phyloP scores from a whole-genome alignment of 257 asterid species.

The Solanum boliviense region DNA sequence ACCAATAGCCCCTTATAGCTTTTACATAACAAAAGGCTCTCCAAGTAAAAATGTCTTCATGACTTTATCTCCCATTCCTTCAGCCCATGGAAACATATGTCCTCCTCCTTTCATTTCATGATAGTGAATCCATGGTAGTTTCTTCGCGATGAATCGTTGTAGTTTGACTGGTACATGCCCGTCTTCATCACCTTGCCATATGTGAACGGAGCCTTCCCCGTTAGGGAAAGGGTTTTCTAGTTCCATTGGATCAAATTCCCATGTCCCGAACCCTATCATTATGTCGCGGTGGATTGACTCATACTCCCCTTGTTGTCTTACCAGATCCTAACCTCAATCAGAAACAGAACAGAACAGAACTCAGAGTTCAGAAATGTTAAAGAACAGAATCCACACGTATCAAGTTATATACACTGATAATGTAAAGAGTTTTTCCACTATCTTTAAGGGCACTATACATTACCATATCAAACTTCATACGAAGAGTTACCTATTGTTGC shows the following conservation, averaged over 20 bases:
- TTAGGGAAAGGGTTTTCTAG: conserved; percentile 51
- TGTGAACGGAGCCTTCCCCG: conserved; percentile 52
- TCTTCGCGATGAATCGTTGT: conserved; percentile 49
- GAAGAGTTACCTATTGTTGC: not conserved
- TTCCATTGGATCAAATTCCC: conserved; percentile 77
- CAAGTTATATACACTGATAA: not conserved
- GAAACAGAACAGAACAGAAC: not conserved
- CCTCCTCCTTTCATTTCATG: conserved; percentile 74
- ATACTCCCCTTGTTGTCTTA: conserved; percentile 67
- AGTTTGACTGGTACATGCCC: conserved; percentile 39
- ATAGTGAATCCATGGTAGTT: conserved; percentile 79
- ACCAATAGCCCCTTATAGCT: not conserved
- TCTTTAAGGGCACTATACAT: not conserved
- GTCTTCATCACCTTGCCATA: conserved; percentile 89
- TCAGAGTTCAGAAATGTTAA: not conserved
- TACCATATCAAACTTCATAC: not conserved
- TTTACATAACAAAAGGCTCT: conserved; percentile 4
- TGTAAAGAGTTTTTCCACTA: not conserved
- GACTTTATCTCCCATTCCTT: conserved; percentile 48
- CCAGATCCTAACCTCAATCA: conserved; percentile 6
- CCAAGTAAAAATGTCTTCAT: conserved; percentile 44
- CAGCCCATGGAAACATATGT: conserved; percentile 52
- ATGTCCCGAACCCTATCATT: conserved; percentile 61
- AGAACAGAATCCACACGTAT: not conserved
- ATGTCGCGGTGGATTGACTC: conserved; percentile 63